Conservation (phyloP, 495 filamentous ascomycete genomes). For the Melanomma pulvis-pyrius region DNA sequence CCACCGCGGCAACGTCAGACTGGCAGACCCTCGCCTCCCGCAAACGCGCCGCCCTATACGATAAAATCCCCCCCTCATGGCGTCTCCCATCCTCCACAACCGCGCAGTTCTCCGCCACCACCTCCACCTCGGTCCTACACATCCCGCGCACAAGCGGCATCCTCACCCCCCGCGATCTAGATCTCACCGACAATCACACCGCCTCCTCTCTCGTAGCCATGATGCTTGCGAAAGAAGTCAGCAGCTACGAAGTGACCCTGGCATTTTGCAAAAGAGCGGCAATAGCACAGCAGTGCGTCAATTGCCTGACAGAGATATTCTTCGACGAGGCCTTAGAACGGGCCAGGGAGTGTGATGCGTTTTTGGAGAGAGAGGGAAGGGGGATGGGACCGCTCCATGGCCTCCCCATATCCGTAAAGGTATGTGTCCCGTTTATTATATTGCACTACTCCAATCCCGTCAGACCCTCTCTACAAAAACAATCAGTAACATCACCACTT, state of each 20-base stretch:
- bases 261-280: slow-evolving; percentile 41
- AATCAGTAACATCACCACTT: slow-evolving; percentile 43
- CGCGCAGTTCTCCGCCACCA: slow-evolving; percentile 10
- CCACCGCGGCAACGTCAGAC: slow-evolving; percentile 1
- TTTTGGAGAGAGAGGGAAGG: slow-evolving; percentile 52
- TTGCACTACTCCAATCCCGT: too few species aligned
- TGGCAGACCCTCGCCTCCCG: slow-evolving; percentile 28
- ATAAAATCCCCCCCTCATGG: slow-evolving; percentile 30
- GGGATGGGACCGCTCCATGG: slow-evolving; percentile 67
- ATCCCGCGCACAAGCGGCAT: slow-evolving; percentile 24
- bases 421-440: not conserved
- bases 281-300: slow-evolving; percentile 37
- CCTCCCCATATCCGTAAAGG: slow-evolving; percentile 56
- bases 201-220: slow-evolving; percentile 26
- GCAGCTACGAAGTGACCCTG: slow-evolving; percentile 21
- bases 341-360: slow-evolving; percentile 61
- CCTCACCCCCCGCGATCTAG: slow-evolving; percentile 24
- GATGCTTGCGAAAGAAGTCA: slow-evolving; percentile 16
- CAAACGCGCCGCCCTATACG: slow-evolving; percentile 17
- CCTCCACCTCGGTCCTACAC: slow-evolving; percentile 13
- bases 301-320: slow-evolving; percentile 69
- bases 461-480: too few species aligned
- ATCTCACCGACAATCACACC: slow-evolving; percentile 30
- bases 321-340: slow-evolving; percentile 62
- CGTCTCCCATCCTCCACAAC: slow-evolving; percentile 21